phyloP scores from a whole-genome alignment of 352 stramenopile species.

The Saprolegnia diclina region DNA sequence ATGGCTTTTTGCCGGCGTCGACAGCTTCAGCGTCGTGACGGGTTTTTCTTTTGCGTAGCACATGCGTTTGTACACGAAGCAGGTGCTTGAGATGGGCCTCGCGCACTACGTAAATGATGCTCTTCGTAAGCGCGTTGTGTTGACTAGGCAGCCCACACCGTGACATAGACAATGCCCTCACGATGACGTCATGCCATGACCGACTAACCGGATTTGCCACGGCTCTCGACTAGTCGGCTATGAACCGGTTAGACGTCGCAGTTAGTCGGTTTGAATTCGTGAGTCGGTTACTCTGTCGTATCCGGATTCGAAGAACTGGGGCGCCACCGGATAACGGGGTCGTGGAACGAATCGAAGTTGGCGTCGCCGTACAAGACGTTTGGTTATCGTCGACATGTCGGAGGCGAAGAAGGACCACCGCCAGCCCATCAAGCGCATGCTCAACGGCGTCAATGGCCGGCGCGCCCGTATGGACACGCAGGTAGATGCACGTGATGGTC shows the following conservation, averaged over 20 bases:
- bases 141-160: not conserved
- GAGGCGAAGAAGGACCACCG: conserved; percentile 26
- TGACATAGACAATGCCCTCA: not conserved
- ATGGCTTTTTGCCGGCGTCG: too few relatives aligned
- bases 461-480: conserved; percentile 24
- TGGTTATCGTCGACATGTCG: conserved; percentile 16
- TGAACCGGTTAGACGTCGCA: not conserved
- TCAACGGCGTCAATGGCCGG: conserved; percentile 12
- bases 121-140: not conserved
- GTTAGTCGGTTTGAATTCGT: not conserved
- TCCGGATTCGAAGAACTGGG: not conserved
- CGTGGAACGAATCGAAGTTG: not conserved
- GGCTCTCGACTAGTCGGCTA: not conserved
- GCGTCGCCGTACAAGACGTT: not conserved
- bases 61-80: too few relatives aligned
- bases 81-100: too few relatives aligned
- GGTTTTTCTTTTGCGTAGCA: too few relatives aligned
- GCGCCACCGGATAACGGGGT: not conserved
- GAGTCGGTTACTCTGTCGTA: not conserved
- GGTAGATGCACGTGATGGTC: not conserved
- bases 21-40: too few relatives aligned
- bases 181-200: not conserved
- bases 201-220: too few relatives aligned
- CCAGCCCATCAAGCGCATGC: conserved; percentile 15
- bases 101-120: too few relatives aligned